A percentile compares a stretch with the other conserved stretches of the same genome.
Conservation (phyloP, 108 stramenopile genomes). For the Conticribra guillardii region DNA sequence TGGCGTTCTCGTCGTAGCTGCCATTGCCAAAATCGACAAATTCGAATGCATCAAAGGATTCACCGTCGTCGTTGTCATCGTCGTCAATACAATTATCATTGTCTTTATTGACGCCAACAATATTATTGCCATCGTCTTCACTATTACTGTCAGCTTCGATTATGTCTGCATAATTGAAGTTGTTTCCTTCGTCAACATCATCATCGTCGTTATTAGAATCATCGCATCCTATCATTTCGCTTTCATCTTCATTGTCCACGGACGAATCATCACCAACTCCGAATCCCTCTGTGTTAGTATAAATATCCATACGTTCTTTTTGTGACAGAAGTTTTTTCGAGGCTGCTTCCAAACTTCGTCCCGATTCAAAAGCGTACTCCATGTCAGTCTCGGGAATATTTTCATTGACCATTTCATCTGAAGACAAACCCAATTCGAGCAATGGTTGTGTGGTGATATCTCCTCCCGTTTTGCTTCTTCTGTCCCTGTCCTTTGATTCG, state of each 20-base stretch:
- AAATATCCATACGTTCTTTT: slow-evolving; percentile 36
- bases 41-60: slow-evolving; percentile 13
- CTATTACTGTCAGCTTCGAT: not conserved
- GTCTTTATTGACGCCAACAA: slow-evolving; percentile 1
- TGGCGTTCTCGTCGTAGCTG: slow-evolving; percentile 5
- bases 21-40: slow-evolving; percentile 13
- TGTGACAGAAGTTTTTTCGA: slow-evolving; percentile 33
- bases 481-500: no score
- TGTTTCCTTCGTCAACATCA: not conserved
- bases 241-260: slow-evolving; percentile 23
- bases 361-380: not conserved
- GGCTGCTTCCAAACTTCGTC: slow-evolving; percentile 7
- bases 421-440: slow-evolving; percentile 15
- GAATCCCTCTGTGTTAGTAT: slow-evolving; percentile 25
- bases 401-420: slow-evolving; percentile 7
- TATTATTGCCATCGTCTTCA: slow-evolving; percentile 2
- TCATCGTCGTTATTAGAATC: not conserved
- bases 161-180: not conserved
- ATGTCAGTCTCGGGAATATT: not conserved
- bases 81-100: slow-evolving; percentile 12
- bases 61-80: slow-evolving; percentile 1
- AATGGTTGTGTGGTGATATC: no score
- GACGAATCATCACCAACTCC: slow-evolving; percentile 50
- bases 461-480: no score
- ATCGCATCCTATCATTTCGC: not conserved